phyloP scores from a whole-genome alignment of 1,284 basidiomycete species.

The Acaromyces ingoldii region DNA sequence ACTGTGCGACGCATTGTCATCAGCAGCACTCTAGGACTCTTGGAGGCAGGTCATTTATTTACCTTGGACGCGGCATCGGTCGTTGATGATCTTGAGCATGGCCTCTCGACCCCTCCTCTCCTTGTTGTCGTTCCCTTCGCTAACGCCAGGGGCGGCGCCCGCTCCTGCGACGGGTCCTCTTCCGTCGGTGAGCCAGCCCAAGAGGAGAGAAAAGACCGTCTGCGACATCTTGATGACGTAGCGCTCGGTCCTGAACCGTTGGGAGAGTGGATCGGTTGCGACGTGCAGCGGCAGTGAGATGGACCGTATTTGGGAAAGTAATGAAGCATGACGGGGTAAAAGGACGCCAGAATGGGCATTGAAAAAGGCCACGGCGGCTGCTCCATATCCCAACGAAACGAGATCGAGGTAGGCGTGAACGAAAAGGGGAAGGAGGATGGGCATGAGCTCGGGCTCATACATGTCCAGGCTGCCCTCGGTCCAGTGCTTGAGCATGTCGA shows the following conservation, averaged over 20 bases:
- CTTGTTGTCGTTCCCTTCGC: constrained; percentile 59
- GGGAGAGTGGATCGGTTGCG: constrained; percentile 69
- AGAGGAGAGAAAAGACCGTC: constrained; percentile 81
- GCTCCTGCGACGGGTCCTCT: constrained; percentile 76
- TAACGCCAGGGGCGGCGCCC: constrained; percentile 66
- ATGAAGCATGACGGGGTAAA: constrained; percentile 64
- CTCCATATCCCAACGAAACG: constrained; percentile 80
- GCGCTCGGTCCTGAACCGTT: constrained; percentile 81
- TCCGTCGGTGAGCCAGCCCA: constrained; percentile 93
- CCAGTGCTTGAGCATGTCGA: constrained; percentile 84
- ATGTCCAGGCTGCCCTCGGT: constrained; percentile 82
- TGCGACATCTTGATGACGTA: constrained; percentile 86
- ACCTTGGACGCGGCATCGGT: constrained; percentile 86
- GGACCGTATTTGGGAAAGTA: constrained; percentile 74
- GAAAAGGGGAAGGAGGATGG: constrained; percentile 90
- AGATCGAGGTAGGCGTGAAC: constrained; percentile 95
- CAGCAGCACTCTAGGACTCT: not conserved
- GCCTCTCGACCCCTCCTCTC: constrained; percentile 60
- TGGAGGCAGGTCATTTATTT: constrained; percentile 32
- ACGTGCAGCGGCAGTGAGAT: constrained; percentile 80
- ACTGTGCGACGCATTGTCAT: constrained; percentile 13
- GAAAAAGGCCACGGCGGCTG: constrained; percentile 71
- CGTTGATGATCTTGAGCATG: constrained; percentile 89
- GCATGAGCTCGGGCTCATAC: constrained; percentile 82
- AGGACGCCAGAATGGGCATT: constrained; percentile 67